Percentiles rank a stretch among this genome's conserved stretches.
These are phyloP conservation scores for Aquanectria penicillioides DNA, from an alignment of 2,329 filamentous ascomycete genomes.

Conservation along the genomic window DNA sequence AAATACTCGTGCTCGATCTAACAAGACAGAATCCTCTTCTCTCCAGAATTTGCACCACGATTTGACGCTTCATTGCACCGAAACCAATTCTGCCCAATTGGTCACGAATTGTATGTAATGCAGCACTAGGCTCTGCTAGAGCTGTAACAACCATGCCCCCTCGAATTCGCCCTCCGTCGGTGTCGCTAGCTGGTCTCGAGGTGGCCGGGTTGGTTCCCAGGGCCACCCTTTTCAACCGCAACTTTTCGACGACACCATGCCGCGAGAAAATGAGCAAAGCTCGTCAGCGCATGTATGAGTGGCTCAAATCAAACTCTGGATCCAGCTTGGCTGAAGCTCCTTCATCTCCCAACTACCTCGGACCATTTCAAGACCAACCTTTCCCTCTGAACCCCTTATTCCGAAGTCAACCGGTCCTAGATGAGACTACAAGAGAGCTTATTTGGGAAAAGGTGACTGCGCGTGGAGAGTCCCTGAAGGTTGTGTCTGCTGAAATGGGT, in stretches of 20 bases:
- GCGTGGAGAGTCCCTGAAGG: slow-evolving; percentile 75
- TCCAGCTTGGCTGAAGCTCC: slow-evolving; percentile 37
- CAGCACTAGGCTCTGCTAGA: slow-evolving; percentile 30
- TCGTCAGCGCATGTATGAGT: slow-evolving; percentile 52
- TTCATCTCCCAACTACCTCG: slow-evolving; percentile 50
- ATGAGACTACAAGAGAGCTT: slow-evolving; percentile 75
- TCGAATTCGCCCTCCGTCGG: slow-evolving; percentile 42
- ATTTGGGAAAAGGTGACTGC: slow-evolving; percentile 76
- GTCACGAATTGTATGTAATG: slow-evolving; percentile 36
- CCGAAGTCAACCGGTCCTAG: slow-evolving; percentile 76
- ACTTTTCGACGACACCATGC: slow-evolving; percentile 53
- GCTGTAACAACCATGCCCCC: slow-evolving; percentile 45
- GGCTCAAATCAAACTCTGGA: slow-evolving; percentile 46
- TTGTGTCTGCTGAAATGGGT: slow-evolving; percentile 79
- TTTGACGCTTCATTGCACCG: slow-evolving; percentile 25
- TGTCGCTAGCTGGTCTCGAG: slow-evolving; percentile 45
- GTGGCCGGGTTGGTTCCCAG: slow-evolving; percentile 33
- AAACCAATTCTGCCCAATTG: slow-evolving; percentile 39
- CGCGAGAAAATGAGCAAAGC: slow-evolving; percentile 49
- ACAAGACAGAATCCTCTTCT: slow-evolving; percentile 24
- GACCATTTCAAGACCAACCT: slow-evolving; percentile 58
- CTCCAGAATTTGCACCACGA: slow-evolving; percentile 21
- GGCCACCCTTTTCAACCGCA: slow-evolving; percentile 37
- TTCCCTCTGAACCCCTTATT: slow-evolving; percentile 82
- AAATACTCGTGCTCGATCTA: slow-evolving; percentile 29